Base-by-base conservation (phyloP, 148 eudicot species). In the Cornus kousa region DNA sequence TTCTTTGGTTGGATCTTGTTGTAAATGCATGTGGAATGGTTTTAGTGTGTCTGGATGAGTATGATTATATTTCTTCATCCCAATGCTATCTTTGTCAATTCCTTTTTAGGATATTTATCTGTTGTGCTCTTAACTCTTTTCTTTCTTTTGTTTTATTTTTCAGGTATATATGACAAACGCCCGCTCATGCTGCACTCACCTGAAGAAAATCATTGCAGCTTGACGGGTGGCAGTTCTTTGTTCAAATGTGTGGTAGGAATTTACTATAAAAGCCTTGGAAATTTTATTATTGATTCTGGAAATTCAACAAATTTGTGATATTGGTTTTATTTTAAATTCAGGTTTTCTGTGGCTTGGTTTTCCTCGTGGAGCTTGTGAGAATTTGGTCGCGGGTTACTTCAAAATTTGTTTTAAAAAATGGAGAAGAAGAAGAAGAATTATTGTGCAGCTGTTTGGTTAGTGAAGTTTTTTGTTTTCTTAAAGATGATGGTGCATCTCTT, bases 221-320 rank as follows among this genome's bases (percentile, higher is more conserved):
- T 88, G 86, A 80, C 75, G 73, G 85, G 89, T 84, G 82, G 86
- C 83, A 82, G 77, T 75, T 81, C 75, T 72, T 82, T 84, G 84
- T 86, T 81, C 79, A 69, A 75, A 78, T 82, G 43, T 86, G 80
- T 40, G 87, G 90, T 85, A 83, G 70, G 81, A 68, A 24, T 53
- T 70, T 73, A 22, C 66, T 16, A 57, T 57, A 62, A 62, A 4
- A 62, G 8, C 23, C 23, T 62, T 62, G 24, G 24, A 62, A 62
- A 4, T 11, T 14, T 14, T 53, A 53, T 12, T 53, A 16, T 53
- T 53, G 59, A 53, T 7, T 48, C 53, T 3, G 59, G 16, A 59
- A 14, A 23, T 12, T 13, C 32, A 19, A 64, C 20, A 69, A 57
- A 50, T 64, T 23, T 53, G 32, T 72, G 78, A 70, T 24, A 33